Evolutionary conservation across 345 rosid species (phyloP).

Genomic region (Firmiana major): DNA sequence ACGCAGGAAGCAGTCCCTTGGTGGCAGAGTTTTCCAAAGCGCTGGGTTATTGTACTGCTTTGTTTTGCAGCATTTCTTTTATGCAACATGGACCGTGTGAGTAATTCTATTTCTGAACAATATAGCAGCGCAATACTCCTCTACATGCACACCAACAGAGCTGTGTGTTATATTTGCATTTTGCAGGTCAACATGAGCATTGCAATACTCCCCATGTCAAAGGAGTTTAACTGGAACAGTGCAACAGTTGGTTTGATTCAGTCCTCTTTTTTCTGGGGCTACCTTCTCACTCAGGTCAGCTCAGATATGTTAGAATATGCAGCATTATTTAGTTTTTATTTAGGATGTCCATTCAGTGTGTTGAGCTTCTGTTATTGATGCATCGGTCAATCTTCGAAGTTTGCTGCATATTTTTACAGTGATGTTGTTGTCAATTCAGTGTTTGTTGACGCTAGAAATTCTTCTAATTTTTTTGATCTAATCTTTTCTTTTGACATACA

Average conservation of each 20-base stretch:
- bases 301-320: background rate
- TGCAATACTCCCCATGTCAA: conserved; percentile 98
- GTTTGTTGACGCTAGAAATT: background rate
- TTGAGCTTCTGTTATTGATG: background rate
- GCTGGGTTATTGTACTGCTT: conserved; percentile 84
- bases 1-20: conserved; percentile 52
- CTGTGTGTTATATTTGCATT: conserved; percentile 11
- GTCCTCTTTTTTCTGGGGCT: conserved; percentile 99
- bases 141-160: conserved; percentile 12
- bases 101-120: conserved; percentile 16
- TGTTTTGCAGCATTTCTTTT: conserved; percentile 79
- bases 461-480: conserved; percentile 13
- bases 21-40: conserved; percentile 83
- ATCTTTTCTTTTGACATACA: conserved; percentile 30
- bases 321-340: background rate
- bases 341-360: background rate
- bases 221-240: conserved; percentile 92
- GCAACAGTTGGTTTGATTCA: conserved; percentile 96
- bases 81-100: conserved; percentile 98
- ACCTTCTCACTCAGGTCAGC: conserved; percentile 86
- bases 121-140: background rate
- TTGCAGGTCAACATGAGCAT: conserved; percentile 97
- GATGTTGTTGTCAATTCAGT: background rate
- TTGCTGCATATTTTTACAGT: background rate
- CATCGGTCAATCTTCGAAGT: background rate